phyloP scores from a whole-genome alignment of 495 filamentous ascomycete genomes.

The Talaromyces wortmannii region DNA sequence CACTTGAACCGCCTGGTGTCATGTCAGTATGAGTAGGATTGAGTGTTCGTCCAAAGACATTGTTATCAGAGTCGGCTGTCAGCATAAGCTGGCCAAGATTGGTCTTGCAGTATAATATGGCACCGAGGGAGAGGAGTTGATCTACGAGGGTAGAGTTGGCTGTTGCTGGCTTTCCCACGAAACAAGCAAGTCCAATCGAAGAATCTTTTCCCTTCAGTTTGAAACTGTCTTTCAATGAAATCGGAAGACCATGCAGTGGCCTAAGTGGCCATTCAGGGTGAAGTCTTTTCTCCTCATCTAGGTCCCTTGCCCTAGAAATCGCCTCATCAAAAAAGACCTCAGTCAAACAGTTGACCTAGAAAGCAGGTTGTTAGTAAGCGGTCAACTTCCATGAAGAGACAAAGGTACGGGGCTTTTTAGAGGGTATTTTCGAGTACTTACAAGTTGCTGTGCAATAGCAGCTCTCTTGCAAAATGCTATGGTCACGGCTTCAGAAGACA shows the following conservation, averaged over 20 bases:
- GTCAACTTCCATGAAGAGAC: too few relatives aligned
- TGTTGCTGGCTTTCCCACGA: not conserved
- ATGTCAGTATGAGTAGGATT: conserved; percentile 51
- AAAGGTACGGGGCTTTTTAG: too few relatives aligned
- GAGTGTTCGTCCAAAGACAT: conserved; percentile 43
- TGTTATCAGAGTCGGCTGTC: conserved; percentile 43
- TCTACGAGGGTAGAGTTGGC: conserved; percentile 4
- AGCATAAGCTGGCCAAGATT: conserved; percentile 50
- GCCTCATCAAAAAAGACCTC: conserved; percentile 55
- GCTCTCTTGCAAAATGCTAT: conserved; percentile 55
- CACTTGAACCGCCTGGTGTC: conserved; percentile 55
- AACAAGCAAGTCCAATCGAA: conserved; percentile 32
- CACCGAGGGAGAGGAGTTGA: conserved; percentile 25
- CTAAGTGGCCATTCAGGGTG: conserved; percentile 30
- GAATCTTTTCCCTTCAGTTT: conserved; percentile 47
- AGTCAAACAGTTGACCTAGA: conserved; percentile 52
- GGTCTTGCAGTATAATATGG: conserved; percentile 58
- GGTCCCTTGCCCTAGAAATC: conserved; percentile 24
- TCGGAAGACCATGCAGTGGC: conserved; percentile 60
- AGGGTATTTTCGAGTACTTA: not conserved
- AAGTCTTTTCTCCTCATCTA: conserved; percentile 34
- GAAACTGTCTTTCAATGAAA: conserved; percentile 62
- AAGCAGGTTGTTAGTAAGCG: not conserved
- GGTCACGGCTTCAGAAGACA: conserved; percentile 39
- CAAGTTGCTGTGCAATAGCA: conserved; percentile 50